Evolutionary conservation across 1,139 yeast genomes (phyloP).

Genomic region (Pichia inconspicua): DNA sequence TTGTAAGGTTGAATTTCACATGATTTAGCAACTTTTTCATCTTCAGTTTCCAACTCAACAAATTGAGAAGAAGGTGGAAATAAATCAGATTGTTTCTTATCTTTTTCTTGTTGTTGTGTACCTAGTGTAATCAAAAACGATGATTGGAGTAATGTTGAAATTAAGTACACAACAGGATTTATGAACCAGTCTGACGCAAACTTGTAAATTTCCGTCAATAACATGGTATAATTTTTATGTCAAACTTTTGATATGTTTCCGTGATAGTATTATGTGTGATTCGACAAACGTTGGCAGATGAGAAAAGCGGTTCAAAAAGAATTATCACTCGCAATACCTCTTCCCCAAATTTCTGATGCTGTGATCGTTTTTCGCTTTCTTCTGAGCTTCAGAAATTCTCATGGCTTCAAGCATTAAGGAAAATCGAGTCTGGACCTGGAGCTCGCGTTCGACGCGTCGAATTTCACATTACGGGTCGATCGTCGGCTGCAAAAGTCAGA

Average conservation of each 20-base stretch:
- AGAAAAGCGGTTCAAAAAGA: neutral
- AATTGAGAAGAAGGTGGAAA: conserved; percentile 3
- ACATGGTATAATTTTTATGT: neutral
- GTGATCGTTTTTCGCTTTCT: neutral
- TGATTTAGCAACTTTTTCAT: neutral
- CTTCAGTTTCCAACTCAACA: neutral
- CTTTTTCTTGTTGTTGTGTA: neutral
- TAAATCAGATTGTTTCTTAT: neutral
- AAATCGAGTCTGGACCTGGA: no score
- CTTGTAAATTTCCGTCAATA: neutral
- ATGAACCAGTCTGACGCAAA: neutral
- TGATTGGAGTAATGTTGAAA: neutral
- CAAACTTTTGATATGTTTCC: no score
- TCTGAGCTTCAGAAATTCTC: no score
- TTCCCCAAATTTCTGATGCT: neutral
- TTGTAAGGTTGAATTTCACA: neutral
- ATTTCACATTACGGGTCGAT: no score
- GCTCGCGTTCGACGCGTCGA: no score
- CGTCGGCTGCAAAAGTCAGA: no score
- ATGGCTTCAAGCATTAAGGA: no score
- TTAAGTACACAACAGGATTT: neutral
- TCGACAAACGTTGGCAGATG: neutral
- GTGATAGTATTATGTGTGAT: neutral
- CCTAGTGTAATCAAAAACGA: neutral
- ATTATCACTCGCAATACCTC: neutral